These are phyloP conservation scores for Neostapfia colusana DNA, from an alignment of 176 grass and related monocot species.

Conservation along the genomic window DNA sequence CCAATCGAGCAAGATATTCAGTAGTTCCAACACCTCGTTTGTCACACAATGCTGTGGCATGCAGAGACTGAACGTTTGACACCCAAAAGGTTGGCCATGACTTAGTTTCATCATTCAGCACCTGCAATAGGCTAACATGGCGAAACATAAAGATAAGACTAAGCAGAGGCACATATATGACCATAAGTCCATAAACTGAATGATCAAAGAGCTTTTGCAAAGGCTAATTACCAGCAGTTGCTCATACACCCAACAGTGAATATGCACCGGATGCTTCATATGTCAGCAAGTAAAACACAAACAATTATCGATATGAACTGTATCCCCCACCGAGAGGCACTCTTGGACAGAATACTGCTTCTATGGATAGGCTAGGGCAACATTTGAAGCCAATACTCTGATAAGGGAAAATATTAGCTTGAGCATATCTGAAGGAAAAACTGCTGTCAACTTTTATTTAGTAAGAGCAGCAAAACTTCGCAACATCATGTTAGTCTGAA, in stretches of 20 bases:
- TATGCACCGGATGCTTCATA: background rate
- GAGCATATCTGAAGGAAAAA: background rate
- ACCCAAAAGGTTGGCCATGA: background rate
- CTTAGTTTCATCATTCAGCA: slow-evolving; percentile 20
- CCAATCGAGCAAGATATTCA: background rate
- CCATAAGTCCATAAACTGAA: background rate
- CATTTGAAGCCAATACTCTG: slow-evolving; percentile 74
- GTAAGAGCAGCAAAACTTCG: background rate
- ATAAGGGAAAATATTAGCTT: slow-evolving; percentile 33
- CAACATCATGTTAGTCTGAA: background rate
- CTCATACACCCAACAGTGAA: slow-evolving; percentile 1
- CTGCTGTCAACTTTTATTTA: background rate
- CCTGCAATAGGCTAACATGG: slow-evolving; percentile 21
- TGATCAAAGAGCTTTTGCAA: slow-evolving; percentile 8
- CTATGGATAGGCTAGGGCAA: slow-evolving; percentile 63
- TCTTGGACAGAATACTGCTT: slow-evolving; percentile 72
- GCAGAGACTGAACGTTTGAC: background rate
- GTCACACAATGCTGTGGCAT: background rate
- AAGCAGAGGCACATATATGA: slow-evolving; percentile 1
- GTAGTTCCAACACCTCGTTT: background rate
- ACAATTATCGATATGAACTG: slow-evolving; percentile 64
- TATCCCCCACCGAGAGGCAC: slow-evolving; percentile 88
- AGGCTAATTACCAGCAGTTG: slow-evolving; percentile 11
- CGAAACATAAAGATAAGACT: background rate
- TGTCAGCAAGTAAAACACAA: slow-evolving; percentile 14